Evolutionary conservation across 257 asterid genomes (phyloP).

Genomic region (Haberlea rhodopensis): DNA sequence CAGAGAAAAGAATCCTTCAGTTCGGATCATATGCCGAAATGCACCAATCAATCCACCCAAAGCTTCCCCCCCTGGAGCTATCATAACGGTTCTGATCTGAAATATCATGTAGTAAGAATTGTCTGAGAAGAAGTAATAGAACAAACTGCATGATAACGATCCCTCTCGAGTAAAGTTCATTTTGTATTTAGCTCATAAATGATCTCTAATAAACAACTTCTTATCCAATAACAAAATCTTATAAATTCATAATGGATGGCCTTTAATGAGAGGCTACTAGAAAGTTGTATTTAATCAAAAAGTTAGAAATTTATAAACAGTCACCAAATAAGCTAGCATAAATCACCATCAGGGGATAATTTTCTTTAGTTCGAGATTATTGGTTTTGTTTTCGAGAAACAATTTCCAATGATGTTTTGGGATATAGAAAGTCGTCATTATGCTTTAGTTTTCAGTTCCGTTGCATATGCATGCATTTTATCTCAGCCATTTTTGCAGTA

Average conservation of each 20-base stretch:
- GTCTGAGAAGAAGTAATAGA: conserved; percentile 17
- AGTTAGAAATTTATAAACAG: not conserved
- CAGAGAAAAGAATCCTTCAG: conserved; percentile 93
- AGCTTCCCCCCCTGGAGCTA: conserved; percentile 98
- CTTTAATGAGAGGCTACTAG: not conserved
- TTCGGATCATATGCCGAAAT: conserved; percentile 70
- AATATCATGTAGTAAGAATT: conserved; percentile 23
- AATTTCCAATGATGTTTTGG: too few species aligned
- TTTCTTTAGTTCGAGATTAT: too few species aligned
- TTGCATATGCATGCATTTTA: too few species aligned
- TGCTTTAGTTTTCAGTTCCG: too few species aligned
- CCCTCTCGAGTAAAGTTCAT: not conserved
- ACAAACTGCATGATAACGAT: not conserved
- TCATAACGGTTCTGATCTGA: conserved; percentile 96
- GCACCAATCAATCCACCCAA: conserved; percentile 84
- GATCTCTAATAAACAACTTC: not conserved
- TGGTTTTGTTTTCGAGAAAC: too few species aligned
- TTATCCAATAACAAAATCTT: not conserved
- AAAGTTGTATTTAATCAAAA: conserved; percentile 10
- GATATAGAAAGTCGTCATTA: too few species aligned
- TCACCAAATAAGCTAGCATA: not conserved
- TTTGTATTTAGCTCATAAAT: not conserved
- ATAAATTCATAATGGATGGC: not conserved
- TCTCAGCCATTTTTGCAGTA: too few species aligned
- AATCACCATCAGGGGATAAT: conserved; percentile 12